Conservation (phyloP, 2,329 filamentous ascomycete species). For the Plectosphaerella plurivora region DNA sequence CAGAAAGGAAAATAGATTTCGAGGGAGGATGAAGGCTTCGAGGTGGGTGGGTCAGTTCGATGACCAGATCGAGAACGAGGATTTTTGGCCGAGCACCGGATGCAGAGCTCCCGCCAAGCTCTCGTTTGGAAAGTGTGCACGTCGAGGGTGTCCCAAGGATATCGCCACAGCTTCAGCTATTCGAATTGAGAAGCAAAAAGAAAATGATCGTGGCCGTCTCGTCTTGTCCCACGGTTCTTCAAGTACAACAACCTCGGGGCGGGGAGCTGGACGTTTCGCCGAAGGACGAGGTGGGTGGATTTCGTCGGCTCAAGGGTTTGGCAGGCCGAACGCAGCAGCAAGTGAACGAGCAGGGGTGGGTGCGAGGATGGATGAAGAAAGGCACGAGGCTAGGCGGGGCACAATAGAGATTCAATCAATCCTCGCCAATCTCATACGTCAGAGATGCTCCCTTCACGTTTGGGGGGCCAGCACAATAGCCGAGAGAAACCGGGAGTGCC, state of each 20-base stretch:
- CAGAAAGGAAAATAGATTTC: neutral
- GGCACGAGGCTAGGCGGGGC: neutral
- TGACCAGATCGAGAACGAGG: neutral
- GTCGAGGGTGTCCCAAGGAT: neutral
- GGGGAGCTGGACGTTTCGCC: neutral
- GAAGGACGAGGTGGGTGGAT: neutral
- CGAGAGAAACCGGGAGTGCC: conserved; percentile 11
- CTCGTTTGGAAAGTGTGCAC: conserved; percentile 7
- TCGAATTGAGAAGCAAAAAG: no score
- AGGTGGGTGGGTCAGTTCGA: neutral
- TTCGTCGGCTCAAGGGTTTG: conserved; percentile 1
- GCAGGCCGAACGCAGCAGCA: neutral
- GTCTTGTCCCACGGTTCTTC: no score
- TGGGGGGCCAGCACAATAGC: conserved; percentile 6
- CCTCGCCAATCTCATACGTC: neutral
- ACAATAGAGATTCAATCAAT: neutral
- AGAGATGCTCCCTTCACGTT: neutral
- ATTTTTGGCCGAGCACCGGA: conserved; percentile 9
- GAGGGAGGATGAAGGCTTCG: conserved; percentile 18
- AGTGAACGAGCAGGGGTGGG: neutral
- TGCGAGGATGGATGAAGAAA: neutral
- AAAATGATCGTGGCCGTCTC: no score
- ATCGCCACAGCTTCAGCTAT: neutral
- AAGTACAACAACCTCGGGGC: neutral
- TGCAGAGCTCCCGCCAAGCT: conserved; percentile 26